Conservation (phyloP, 306 rosid species). For the Dicorynia guianensis region DNA sequence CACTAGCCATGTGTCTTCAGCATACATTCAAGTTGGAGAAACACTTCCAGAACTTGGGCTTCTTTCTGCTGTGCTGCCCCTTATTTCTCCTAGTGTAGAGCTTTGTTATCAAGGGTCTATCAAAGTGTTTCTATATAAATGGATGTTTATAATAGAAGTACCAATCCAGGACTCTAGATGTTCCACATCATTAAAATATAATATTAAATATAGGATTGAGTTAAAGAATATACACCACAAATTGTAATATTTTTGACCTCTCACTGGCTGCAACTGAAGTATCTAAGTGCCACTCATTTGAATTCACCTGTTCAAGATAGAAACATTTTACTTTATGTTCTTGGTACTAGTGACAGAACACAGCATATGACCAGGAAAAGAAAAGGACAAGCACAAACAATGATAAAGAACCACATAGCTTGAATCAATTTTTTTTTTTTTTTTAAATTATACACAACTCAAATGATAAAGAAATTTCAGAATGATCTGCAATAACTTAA, state of each 20-base stretch:
- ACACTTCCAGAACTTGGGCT: too few species aligned
- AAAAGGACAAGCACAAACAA: conserved; percentile 24
- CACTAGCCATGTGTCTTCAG: too few species aligned
- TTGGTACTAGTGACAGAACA: conserved; percentile 19
- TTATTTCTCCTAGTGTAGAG: too few species aligned
- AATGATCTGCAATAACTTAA: not conserved
- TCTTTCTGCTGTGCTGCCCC: too few species aligned
- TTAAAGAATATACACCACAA: conserved; percentile 89
- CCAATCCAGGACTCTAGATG: not conserved
- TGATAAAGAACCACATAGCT: conserved; percentile 1
- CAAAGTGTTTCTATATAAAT: not conserved
- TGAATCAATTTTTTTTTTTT: conserved; percentile 30
- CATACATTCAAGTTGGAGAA: too few species aligned
- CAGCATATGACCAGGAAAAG: conserved; percentile 6
- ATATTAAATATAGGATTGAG: conserved; percentile 46
- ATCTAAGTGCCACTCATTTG: conserved; percentile 98
- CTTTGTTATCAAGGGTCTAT: too few species aligned
- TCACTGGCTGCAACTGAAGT: conserved; percentile 96
- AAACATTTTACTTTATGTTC: conserved; percentile 33
- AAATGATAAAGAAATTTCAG: conserved; percentile 15
- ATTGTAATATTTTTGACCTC: conserved; percentile 97
- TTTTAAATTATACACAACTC: not conserved
- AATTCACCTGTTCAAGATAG: conserved; percentile 74
- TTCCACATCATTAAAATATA: conserved; percentile 1
- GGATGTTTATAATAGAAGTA: not conserved